Base-by-base conservation (phyloP, 2,329 filamentous ascomycete species). In the Pseudocercospora fijiensis region DNA sequence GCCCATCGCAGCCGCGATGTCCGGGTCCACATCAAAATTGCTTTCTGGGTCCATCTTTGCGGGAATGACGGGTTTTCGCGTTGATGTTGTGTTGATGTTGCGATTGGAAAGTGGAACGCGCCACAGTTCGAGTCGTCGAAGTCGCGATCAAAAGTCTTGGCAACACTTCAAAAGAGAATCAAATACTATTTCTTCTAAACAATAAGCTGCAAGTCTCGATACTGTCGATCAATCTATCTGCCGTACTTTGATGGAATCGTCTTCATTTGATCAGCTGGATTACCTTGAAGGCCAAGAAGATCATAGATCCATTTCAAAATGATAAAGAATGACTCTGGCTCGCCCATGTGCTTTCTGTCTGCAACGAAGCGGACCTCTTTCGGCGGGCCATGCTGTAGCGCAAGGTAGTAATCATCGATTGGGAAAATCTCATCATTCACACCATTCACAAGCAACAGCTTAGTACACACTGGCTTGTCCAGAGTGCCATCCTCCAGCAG, bases 1-100 rank as follows among this genome's bases (percentile, higher is more conserved):
- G 67, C 90, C 90, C 87, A 92, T 89, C 53, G 85, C 83, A 47
- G 85, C 84, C 22, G 87, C 87, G 75, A 91, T 86, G 58, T 84
- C 84, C 47, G 79, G 78, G 56, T 84, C 81, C 20, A 78, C 72
- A n/a, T 80, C 79, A 65, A 78, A 74, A 24, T 71, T 71, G n/a
- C 74, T 70, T 47, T 63, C 56, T 30, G 66, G 62, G 53, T 68
- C 67, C 65, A 71, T 70, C 16, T 37, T 60, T n/a, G 30, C 5
- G 18, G 18, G 20, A 9, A 7, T 24, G 45, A 24, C 24, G 20
- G 2, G 13, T 4, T 24, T 37, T 37, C 33, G 33, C 33, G 16
- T 30, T 49, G 49, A 30, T 20, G 60, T 57, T 4, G 9, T 26
- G 45, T 49, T 49, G 18, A 24, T 49, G 11, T 20, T 7, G 45